Base-by-base conservation (phyloP, 1,139 yeast species). In the Taphrina pruni region DNA sequence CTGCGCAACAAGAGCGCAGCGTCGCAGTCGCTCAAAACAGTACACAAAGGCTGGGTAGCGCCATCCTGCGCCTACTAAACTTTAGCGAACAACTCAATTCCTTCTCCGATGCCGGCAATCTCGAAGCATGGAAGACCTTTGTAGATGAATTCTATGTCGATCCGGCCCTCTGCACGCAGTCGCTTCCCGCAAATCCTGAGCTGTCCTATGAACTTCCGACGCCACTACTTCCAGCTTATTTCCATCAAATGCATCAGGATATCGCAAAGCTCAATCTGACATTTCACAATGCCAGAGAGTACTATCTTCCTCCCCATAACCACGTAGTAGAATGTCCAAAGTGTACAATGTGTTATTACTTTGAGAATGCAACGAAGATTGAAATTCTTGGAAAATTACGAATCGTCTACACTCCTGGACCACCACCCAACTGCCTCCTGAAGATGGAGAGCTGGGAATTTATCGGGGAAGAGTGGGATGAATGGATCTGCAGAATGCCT, bases 391-490 rank as follows among this genome's bases (percentile, higher is more conserved):
- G 67, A 14, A 54, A 51, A 36, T 51, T 64, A 32, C n/a, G 48
- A n/a, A 32, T 64, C 4, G 61, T 64, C 21, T 64, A 43, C 32
- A 45, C 61, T n/a, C 60, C 52, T 20, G 67, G 67, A 35, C 56
- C 67, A 0, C 39, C 41, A 1, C 62, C 51, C 21, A 58, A 58
- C 32, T 14, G 38, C 9, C 35, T 45, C n/a, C 48, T 64, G 39
- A 64, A 64, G 26, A 64, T 64, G 36, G 61, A 64, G 39, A 43
- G 61, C 46, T 64, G 67, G 67, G 67, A 64, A n/a, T 64, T 64
- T 20, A 45, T 55, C 26, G 67, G 61, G 8, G 61, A 64, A 46
- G 57, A 36, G 12, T 64, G 67, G 67, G 61, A 64, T n/a, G 67
- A 64, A 20, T 64, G 67, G 67, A 20, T 64, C 45, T 64, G 67